Evolutionary conservation across 345 rosid genomes (phyloP).

Genomic region (Carallia pectinifolia): DNA sequence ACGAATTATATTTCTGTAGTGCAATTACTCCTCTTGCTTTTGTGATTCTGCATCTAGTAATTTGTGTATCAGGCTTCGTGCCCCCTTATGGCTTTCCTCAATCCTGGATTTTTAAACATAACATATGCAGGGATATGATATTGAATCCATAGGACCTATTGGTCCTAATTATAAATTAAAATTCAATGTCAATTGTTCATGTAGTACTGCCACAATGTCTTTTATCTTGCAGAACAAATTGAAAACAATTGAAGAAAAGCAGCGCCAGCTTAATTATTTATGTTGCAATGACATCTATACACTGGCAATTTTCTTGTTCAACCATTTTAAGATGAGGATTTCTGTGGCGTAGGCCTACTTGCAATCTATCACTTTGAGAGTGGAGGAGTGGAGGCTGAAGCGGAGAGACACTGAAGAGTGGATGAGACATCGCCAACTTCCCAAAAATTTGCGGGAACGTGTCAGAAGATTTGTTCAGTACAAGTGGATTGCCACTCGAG

Average conservation of each 20-base stretch:
- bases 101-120: no score
- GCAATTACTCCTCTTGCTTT: neutral
- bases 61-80: no score
- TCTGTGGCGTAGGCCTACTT: conserved; percentile 40
- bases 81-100: no score
- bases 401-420: conserved; percentile 57
- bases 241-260: no score
- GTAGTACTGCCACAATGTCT: neutral
- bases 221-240: neutral
- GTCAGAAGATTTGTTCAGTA: conserved; percentile 46
- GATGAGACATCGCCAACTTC: conserved; percentile 59
- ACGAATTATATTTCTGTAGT: neutral
- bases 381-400: conserved; percentile 63
- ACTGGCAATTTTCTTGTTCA: neutral
- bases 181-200: neutral
- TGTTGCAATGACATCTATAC: neutral
- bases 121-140: no score
- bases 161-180: neutral
- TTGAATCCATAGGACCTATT: no score
- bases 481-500: conserved; percentile 56
- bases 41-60: no score
- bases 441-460: conserved; percentile 39
- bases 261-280: no score
- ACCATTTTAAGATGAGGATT: neutral
- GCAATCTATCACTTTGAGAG: conserved; percentile 55